A percentile compares a stretch with the other conserved stretches of the same genome.
Conservation (phyloP, 2,329 filamentous ascomycete species). For the Sarocladium strictum region DNA sequence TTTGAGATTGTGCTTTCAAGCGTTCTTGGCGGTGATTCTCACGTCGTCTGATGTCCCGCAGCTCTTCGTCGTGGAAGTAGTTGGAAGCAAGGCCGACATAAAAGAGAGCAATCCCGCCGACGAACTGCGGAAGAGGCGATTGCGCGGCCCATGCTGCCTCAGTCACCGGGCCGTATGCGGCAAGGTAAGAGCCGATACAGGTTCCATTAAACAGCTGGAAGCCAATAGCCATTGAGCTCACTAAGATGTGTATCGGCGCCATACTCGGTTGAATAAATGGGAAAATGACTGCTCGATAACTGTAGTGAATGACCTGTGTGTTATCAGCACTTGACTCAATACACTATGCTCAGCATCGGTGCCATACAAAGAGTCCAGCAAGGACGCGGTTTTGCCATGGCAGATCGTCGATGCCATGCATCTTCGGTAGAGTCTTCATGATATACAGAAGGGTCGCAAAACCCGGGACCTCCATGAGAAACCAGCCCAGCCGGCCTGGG, state of each 20-base stretch:
- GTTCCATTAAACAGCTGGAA: constrained; percentile 82
- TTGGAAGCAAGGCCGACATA: constrained; percentile 71
- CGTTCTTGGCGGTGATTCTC: constrained; percentile 54
- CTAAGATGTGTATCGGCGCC: constrained; percentile 72
- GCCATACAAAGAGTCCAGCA: constrained; percentile 54
- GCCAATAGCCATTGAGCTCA: constrained; percentile 56
- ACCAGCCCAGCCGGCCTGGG: constrained; percentile 84
- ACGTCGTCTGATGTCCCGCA: constrained; percentile 76
- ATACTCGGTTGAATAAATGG: constrained; percentile 86
- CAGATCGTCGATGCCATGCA: constrained; percentile 51
- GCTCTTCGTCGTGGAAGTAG: constrained; percentile 82
- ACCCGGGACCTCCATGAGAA: constrained; percentile 79
- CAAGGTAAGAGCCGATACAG: constrained; percentile 74
- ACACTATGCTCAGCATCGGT: constrained; percentile 2
- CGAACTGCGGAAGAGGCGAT: constrained; percentile 41
- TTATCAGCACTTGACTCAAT: constrained; percentile 8
- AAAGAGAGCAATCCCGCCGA: constrained; percentile 67
- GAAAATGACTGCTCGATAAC: constrained; percentile 79
- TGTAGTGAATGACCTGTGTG: constrained; percentile 70
- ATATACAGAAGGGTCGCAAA: constrained; percentile 74
- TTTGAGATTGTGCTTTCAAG: constrained; percentile 24
- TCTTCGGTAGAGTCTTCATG: constrained; percentile 60
- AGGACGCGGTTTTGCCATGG: constrained; percentile 77
- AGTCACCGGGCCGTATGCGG: constrained; percentile 68
- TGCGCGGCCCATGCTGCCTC: constrained; percentile 40